Evolutionary conservation across 306 rosid species (phyloP).

Genomic region (Acacia crassicarpa): DNA sequence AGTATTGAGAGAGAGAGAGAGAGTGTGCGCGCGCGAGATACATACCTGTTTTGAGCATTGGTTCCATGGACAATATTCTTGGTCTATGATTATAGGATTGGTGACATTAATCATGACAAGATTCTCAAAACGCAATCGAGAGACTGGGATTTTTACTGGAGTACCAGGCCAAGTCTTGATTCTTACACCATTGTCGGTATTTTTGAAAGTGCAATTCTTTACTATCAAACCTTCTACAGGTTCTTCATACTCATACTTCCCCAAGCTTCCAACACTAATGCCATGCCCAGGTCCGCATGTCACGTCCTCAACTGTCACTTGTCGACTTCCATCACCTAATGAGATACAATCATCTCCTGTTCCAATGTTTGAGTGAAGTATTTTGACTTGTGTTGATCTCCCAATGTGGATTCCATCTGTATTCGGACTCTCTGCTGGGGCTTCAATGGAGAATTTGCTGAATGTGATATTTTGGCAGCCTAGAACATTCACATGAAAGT

Average conservation of each 20-base stretch:
- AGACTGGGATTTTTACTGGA: background rate
- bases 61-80: background rate
- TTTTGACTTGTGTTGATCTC: background rate
- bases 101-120: background rate
- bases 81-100: background rate
- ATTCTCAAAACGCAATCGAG: background rate
- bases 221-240: background rate
- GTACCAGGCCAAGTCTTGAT: background rate
- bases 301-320: background rate
- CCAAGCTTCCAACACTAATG: background rate
- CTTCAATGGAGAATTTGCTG: background rate
- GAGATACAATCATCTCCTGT: background rate
- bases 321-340: background rate
- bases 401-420: background rate
- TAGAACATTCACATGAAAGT: background rate
- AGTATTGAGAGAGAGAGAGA: no score
- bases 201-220: background rate
- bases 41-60: background rate
- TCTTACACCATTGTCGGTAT: background rate
- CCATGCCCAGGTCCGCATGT: background rate
- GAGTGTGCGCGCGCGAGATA: background rate
- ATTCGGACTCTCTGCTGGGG: background rate
- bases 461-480: background rate
- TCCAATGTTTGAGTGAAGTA: background rate
- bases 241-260: background rate